Evolutionary conservation across 2,329 filamentous ascomycete genomes (phyloP).

Genomic region (Zelopaecilomyces penicillatus): DNA sequence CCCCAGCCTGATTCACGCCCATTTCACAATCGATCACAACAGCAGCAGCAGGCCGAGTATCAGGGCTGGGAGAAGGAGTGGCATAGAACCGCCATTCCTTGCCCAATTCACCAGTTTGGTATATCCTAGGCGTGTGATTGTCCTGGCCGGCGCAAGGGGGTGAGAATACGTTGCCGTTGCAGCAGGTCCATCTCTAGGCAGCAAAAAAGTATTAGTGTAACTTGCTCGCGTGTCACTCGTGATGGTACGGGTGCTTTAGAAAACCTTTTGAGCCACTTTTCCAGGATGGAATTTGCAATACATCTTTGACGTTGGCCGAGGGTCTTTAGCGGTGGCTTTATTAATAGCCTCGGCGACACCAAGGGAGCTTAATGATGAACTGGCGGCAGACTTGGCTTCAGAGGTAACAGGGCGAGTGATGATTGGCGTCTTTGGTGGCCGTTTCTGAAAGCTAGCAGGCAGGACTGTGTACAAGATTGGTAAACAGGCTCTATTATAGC

Average conservation of each 20-base stretch:
- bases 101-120: slow-evolving; percentile 18
- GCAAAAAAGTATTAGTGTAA: not conserved
- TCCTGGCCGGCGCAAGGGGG: slow-evolving; percentile 18
- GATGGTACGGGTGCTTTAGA: not conserved
- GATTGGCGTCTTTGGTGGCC: too few species aligned
- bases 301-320: too few species aligned
- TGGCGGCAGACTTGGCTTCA: too few species aligned
- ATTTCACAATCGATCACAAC: slow-evolving; percentile 50
- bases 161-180: slow-evolving; percentile 13
- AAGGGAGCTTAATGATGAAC: too few species aligned
- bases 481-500: too few species aligned
- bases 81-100: slow-evolving; percentile 17
- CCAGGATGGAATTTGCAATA: slow-evolving; percentile 22
- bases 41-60: slow-evolving; percentile 10
- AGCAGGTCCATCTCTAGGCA: slow-evolving; percentile 23
- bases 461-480: too few species aligned
- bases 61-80: slow-evolving; percentile 10
- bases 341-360: too few species aligned
- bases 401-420: too few species aligned
- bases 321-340: too few species aligned
- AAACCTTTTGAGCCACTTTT: slow-evolving; percentile 19
- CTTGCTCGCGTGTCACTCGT: not conserved
- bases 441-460: too few species aligned
- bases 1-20: slow-evolving; percentile 35
- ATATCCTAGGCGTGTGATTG: slow-evolving; percentile 17